These are phyloP conservation scores for Posidonia oceanica DNA, from an alignment of 116 monocot species.

Conservation along the genomic window DNA sequence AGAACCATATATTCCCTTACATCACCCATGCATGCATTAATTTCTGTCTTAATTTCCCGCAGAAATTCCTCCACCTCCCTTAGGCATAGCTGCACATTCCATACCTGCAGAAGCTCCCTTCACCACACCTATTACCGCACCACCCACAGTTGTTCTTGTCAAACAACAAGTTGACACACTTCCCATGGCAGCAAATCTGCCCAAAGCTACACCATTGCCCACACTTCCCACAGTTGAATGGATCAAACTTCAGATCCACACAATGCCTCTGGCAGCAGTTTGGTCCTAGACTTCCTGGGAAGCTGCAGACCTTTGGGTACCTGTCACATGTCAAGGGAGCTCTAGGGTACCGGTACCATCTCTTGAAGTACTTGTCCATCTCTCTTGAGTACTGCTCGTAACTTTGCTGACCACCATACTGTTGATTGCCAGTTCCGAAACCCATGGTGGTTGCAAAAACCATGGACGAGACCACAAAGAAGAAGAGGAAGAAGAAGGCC, in stretches of 20 bases:
- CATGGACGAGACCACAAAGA: too few species aligned
- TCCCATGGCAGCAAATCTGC: conserved; percentile 24
- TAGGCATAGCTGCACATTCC: conserved; percentile 38
- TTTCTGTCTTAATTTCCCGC: too few species aligned
- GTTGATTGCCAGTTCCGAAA: neutral
- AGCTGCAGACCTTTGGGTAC: conserved; percentile 20
- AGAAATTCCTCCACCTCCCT: neutral
- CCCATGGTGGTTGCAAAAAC: neutral
- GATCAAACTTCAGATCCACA: conserved; percentile 21
- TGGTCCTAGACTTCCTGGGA: conserved; percentile 15
- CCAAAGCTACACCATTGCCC: conserved; percentile 19
- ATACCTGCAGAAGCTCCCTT: conserved; percentile 15
- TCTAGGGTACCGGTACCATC: conserved; percentile 1
- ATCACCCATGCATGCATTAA: too few species aligned
- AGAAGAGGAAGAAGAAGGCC: neutral
- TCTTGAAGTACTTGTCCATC: neutral
- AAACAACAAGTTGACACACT: conserved; percentile 19
- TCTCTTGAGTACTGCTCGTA: too few species aligned
- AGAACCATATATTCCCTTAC: too few species aligned
- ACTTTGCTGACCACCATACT: neutral
- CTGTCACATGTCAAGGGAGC: conserved; percentile 18
- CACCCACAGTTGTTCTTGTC: conserved; percentile 28
- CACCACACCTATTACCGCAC: conserved; percentile 19
- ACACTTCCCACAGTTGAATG: conserved; percentile 29
- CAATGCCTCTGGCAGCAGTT: conserved; percentile 31